These are phyloP conservation scores for Diplotaxis tenuifolia DNA, from an alignment of 345 rosid species.

Conservation along the genomic window DNA sequence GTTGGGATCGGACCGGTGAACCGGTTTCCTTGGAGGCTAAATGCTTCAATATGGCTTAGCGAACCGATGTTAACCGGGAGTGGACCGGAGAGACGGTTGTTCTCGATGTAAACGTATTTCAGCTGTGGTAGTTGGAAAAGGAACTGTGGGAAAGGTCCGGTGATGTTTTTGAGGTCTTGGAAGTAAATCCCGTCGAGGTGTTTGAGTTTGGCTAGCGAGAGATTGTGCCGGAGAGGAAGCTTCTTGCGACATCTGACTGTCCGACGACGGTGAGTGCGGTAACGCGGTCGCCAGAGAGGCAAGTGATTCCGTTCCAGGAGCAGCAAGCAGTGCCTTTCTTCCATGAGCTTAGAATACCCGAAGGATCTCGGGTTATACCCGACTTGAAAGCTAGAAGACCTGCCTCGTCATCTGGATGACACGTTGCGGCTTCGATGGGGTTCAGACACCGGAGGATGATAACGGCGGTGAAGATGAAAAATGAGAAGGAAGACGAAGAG, in stretches of 20 bases:
- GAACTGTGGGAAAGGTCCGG: constrained; percentile 63
- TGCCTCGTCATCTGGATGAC: constrained; percentile 59
- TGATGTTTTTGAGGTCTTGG: constrained; percentile 44
- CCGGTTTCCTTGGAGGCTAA: constrained; percentile 55
- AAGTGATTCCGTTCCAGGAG: constrained; percentile 52
- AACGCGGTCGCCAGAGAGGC: constrained; percentile 48
- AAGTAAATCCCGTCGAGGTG: constrained; percentile 55
- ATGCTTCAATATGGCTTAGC: constrained; percentile 40
- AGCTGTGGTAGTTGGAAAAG: constrained; percentile 54
- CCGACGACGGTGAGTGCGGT: constrained; percentile 38
- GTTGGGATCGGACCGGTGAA: constrained; percentile 63
- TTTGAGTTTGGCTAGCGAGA: constrained; percentile 52
- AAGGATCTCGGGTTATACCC: constrained; percentile 65
- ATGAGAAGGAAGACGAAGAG: not conserved
- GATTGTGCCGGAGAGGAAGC: constrained; percentile 58
- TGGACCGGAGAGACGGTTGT: constrained; percentile 65
- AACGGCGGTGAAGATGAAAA: not conserved
- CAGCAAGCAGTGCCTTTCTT: constrained; percentile 75
- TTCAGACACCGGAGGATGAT: not conserved
- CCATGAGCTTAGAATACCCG: constrained; percentile 51
- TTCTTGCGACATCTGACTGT: constrained; percentile 37
- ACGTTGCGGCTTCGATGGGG: constrained; percentile 37
- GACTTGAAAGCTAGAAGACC: constrained; percentile 76
- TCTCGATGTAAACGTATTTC: constrained; percentile 52
- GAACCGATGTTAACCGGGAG: constrained; percentile 48